A percentile compares a stretch with the other conserved stretches of the same genome.
These are phyloP conservation scores for Pichia kudriavzevii DNA, from an alignment of 1,139 yeast species.

Conservation along the genomic window DNA sequence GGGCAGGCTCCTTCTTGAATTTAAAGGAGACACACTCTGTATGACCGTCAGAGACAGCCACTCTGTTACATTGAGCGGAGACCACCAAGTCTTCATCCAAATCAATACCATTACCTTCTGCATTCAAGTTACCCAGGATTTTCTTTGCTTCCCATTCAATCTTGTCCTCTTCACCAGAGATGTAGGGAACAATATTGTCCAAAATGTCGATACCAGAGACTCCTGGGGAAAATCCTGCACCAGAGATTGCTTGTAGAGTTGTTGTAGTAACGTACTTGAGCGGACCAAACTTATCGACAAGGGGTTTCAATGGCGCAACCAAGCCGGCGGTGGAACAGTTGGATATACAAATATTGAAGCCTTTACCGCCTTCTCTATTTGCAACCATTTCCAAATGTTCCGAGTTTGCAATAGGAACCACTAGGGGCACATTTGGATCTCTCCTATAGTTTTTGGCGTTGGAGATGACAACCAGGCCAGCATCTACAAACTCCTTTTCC, in stretches of 20 bases:
- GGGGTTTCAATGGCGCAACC: slow-evolving; percentile 92
- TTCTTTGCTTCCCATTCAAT: slow-evolving; percentile 98
- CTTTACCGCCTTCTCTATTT: slow-evolving; percentile 48
- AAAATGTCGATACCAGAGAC: slow-evolving; percentile 90
- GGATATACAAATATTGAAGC: slow-evolving; percentile 88
- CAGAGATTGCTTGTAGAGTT: slow-evolving; percentile 94
- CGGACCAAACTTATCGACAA: slow-evolving; percentile 84
- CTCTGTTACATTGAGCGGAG: slow-evolving; percentile 95
- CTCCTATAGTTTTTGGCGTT: slow-evolving; percentile 96
- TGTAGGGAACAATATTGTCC: slow-evolving; percentile 91
- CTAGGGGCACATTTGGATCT: slow-evolving; percentile 77
- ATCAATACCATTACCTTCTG: slow-evolving; percentile 50
- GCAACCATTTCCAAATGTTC: slow-evolving; percentile 79
- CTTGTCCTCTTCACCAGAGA: slow-evolving; percentile 96
- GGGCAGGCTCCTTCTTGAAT: slow-evolving; percentile 77
- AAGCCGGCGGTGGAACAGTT: slow-evolving; percentile 98
- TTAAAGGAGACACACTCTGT: slow-evolving; percentile 88
- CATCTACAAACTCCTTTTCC: slow-evolving; percentile 74
- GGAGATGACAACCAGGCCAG: slow-evolving; percentile 79
- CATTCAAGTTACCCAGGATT: slow-evolving; percentile 63
- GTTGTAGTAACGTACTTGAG: slow-evolving; percentile 81
- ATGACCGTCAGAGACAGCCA: slow-evolving; percentile 96
- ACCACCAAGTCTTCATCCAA: slow-evolving; percentile 71
- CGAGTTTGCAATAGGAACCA: slow-evolving; percentile 94
- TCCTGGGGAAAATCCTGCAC: slow-evolving; percentile 98